Base-by-base conservation (phyloP, 139 green algal species). In the Chlamydomonas schloesseri region DNA sequence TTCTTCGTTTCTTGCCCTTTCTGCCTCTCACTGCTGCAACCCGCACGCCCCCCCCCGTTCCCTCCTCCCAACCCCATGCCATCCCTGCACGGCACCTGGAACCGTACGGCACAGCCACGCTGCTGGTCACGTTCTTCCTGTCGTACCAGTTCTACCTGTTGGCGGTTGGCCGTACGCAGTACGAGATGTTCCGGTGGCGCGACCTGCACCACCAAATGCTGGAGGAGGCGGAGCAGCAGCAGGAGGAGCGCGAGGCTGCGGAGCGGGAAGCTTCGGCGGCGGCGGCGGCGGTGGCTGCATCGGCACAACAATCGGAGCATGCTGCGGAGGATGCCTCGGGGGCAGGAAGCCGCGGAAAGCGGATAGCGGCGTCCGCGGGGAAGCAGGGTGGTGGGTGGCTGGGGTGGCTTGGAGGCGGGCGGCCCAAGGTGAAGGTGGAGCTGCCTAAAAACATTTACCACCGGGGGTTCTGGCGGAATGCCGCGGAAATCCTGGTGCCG, bases 121-220 rank as follows among this genome's bases (percentile, higher is more conserved):
- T 92, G 24, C 87, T 95, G 42, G 69, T 94, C 69, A 2, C 75
- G 11, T 18, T 33, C 28, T 95, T 95, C 73, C 62, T 94, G 29
- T 42, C n/a, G 33, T 95, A 94, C 81, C 92, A 95, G 42, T 33
- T 89, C 2, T 91, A 87, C 67, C 71, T 92, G 6, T 74, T 95
- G 0, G 9, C 9, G 1, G 24, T 80, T 24, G 91, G 91, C 29
- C 55, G 83, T n/a, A 94, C 91, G 15, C 89, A 90, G 58, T 92
- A 94, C 64, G 91, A 94, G 65, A 42, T 58, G 18, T 91, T 88
- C 65, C 89, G 90, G 46, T 89, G 88, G 50, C 37, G 86, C 28
- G 76, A 87, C 42, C 58, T 91, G 37, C 68, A 89, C 64, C 82
- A 81, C 24, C 0, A 1, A 3, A 23, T 88, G 79, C 5, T 84